phyloP scores from a whole-genome alignment of 2,329 filamentous ascomycete species.

The Claviceps africana region DNA sequence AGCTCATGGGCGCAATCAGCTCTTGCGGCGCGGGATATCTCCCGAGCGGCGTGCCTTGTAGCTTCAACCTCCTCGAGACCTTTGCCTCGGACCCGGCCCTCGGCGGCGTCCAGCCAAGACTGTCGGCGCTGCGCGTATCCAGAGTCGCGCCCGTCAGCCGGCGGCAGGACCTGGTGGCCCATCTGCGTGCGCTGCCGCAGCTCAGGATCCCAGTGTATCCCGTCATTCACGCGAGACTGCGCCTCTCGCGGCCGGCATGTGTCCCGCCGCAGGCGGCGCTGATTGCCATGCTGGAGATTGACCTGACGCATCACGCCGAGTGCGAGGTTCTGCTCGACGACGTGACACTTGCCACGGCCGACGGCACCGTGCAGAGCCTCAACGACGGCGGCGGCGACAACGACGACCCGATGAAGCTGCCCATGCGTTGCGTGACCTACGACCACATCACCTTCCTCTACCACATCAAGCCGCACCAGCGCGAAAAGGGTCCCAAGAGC shows the following conservation, averaged over 20 bases:
- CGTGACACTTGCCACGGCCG: slow-evolving; percentile 42
- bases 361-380: slow-evolving; percentile 45
- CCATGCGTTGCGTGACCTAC: slow-evolving; percentile 50
- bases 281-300: slow-evolving; percentile 58
- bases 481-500: slow-evolving; percentile 31
- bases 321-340: slow-evolving; percentile 50
- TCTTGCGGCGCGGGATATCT: slow-evolving; percentile 45
- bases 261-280: slow-evolving; percentile 45
- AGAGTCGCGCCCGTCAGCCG: slow-evolving; percentile 56
- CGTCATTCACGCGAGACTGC: slow-evolving; percentile 56
- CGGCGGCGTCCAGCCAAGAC: slow-evolving; percentile 44
- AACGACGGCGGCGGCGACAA: slow-evolving; percentile 22
- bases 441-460: slow-evolving; percentile 68
- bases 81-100: slow-evolving; percentile 54
- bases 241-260: slow-evolving; percentile 52
- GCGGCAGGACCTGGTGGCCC: slow-evolving; percentile 44
- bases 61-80: slow-evolving; percentile 64
- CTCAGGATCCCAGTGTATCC: slow-evolving; percentile 52
- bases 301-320: slow-evolving; percentile 56
- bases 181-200: slow-evolving; percentile 49
- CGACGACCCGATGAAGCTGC: slow-evolving; percentile 31
- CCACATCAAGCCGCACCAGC: slow-evolving; percentile 40
- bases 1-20: slow-evolving; percentile 16
- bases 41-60: slow-evolving; percentile 51
- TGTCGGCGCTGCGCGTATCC: slow-evolving; percentile 62